Evolutionary conservation across 2,329 filamentous ascomycete genomes (phyloP), one percentile per base, ranked within the genome.

Genomic region (Chrysosporium keratinophilum): DNA sequence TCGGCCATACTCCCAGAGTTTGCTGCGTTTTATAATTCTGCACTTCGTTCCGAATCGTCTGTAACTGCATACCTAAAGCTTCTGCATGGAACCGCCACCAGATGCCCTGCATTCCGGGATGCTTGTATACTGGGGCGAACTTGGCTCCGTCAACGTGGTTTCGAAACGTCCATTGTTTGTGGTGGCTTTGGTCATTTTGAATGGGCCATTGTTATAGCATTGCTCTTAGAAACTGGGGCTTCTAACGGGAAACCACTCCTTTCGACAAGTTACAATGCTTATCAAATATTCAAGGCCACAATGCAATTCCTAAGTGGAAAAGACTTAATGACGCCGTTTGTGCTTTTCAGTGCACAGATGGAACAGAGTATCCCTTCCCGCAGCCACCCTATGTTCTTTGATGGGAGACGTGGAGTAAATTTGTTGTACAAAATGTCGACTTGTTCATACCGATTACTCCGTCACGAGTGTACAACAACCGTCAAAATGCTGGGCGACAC

Each of bases 161-260:
- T 96, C 60, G 78, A 78, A 14, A 80, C 86, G 43, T 74, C 78
- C 19, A 69, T 89, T n/a, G 76, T 80, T 1, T 74, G 77, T 42
- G 91, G 93, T 43, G 93, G 93, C 0, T 96, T 98, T 66, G 93
- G 93, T 2, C 82, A 88, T 60, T 95, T 95, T 59, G 93, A 98
- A 67, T 97, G 88, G 88, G 79, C 86, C 0, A 73, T 81, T n/a
- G 73, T 93, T 47, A 79, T 90, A 65, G 87, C 90, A 33, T 74
- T 95, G 12, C 74, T 97, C 1, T 75, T 97, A 41, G 83, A 88
- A 67, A 81, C 80, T n/a, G 87, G 87, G 23, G 85, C 83, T 5
- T 78, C 81, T 5, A 84, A 83, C 56, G 85, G 86, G 1, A 79
- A 82, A 58, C 78, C 85, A 1, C 72, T 87, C 5, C 76, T 97